phyloP scores from a whole-genome alignment of 73 alveolate species.

The Paramecium biaurelia region DNA sequence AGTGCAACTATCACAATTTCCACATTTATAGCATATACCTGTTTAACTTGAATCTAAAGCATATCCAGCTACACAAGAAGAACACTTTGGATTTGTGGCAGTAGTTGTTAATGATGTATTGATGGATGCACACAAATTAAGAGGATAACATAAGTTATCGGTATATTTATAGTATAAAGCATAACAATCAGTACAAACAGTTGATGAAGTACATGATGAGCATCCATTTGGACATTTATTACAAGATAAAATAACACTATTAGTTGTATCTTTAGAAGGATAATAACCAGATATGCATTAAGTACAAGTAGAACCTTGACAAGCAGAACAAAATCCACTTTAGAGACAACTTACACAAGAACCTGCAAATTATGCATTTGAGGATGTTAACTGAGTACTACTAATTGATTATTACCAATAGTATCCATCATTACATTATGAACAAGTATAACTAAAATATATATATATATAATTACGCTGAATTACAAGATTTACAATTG shows the following conservation, averaged over 20 bases:
- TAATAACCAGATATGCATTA: not conserved
- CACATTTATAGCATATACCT: not conserved
- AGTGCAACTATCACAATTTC: not conserved
- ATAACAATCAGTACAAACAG: not conserved
- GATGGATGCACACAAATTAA: not conserved
- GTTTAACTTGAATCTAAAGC: not conserved
- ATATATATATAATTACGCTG: constrained; percentile 5
- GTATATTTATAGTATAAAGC: not conserved
- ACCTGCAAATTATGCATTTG: not conserved
- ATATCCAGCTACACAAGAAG: not conserved
- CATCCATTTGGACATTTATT: constrained; percentile 19
- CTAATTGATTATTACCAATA: not conserved
- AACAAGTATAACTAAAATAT: constrained; percentile 9
- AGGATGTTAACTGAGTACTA: not conserved
- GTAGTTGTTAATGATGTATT: not conserved
- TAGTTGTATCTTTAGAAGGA: not conserved
- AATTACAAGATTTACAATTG: not conserved
- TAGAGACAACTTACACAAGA: not conserved
- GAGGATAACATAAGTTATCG: not conserved
- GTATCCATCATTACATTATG: constrained; percentile 2
- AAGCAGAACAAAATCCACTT: not conserved
- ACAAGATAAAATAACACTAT: not conserved
- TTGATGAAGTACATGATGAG: not conserved
- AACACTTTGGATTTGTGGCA: not conserved
- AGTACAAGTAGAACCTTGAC: not conserved